Percentiles rank a stretch among this genome's conserved stretches.
These are phyloP conservation scores for Salix purpurea DNA, from an alignment of 345 rosid genomes.

Conservation along the genomic window DNA sequence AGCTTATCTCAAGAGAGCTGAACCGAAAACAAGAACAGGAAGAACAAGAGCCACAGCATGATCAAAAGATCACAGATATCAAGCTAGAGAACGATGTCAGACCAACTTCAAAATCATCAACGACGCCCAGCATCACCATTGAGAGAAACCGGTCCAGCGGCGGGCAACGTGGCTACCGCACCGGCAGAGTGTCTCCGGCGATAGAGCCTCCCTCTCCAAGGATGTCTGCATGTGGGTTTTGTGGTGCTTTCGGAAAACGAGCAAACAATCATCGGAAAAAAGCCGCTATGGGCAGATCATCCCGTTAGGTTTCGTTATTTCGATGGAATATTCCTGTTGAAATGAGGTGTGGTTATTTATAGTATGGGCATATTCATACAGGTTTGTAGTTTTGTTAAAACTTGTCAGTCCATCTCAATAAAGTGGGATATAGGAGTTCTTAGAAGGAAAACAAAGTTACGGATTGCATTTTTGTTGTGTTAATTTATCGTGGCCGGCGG, in stretches of 20 bases:
- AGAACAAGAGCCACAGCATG: slow-evolving; percentile 12
- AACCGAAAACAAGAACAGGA: slow-evolving; percentile 28
- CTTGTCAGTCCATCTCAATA: slow-evolving; percentile 20
- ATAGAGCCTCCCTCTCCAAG: slow-evolving; percentile 92
- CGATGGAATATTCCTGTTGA: slow-evolving; percentile 23
- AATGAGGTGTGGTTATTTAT: neutral
- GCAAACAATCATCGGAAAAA: slow-evolving; percentile 43
- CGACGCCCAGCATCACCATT: slow-evolving; percentile 26
- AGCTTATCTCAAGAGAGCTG: slow-evolving; percentile 52
- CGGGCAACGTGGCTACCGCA: slow-evolving; percentile 61
- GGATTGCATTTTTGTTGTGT: neutral
- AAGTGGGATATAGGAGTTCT: slow-evolving; percentile 20
- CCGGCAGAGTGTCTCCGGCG: slow-evolving; percentile 78
- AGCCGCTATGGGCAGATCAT: slow-evolving; percentile 63
- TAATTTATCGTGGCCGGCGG: neutral
- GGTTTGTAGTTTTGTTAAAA: neutral
- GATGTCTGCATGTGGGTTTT: slow-evolving; percentile 77
- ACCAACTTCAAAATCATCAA: slow-evolving; percentile 29
- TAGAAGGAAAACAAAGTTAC: neutral
- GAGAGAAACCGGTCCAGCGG: slow-evolving; percentile 86
- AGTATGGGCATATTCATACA: neutral
- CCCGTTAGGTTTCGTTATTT: slow-evolving; percentile 26
- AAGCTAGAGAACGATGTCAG: slow-evolving; percentile 33
- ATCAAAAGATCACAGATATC: slow-evolving; percentile 14
- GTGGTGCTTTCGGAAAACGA: slow-evolving; percentile 54